Evolutionary conservation across 495 filamentous ascomycete genomes (phyloP).

Genomic region (Aspergillus affinis): DNA sequence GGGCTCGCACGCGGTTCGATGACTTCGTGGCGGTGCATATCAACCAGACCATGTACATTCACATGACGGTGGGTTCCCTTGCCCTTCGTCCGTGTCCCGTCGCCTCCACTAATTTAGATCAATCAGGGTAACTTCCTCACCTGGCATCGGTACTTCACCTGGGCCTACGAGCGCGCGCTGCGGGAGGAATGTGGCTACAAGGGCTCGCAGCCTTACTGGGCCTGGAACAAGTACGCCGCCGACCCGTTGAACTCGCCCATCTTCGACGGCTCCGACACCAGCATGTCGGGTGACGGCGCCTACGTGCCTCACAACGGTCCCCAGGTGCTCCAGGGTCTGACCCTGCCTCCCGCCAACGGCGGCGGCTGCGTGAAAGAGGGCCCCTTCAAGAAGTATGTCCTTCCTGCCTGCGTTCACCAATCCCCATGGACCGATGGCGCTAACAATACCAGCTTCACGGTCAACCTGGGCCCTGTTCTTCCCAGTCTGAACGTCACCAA

Average conservation of each 20-base stretch:
- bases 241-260: conserved; percentile 54
- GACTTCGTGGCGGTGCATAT: conserved; percentile 64
- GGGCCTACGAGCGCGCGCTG: conserved; percentile 61
- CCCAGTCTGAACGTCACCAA: conserved; percentile 14
- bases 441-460: conserved; percentile 11
- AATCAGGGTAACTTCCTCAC: conserved; percentile 56
- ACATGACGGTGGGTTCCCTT: conserved; percentile 58
- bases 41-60: conserved; percentile 53
- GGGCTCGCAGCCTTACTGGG: conserved; percentile 54
- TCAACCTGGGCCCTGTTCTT: conserved; percentile 48
- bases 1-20: conserved; percentile 55
- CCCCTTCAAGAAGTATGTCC: conserved; percentile 42
- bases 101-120: conserved; percentile 27
- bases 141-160: conserved; percentile 66
- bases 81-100: no score
- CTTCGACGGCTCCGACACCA: conserved; percentile 56
- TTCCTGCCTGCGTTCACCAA: no score
- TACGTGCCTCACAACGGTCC: conserved; percentile 33
- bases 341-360: conserved; percentile 45
- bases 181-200: conserved; percentile 65
- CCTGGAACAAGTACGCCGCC: conserved; percentile 54
- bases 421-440: no score
- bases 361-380: conserved; percentile 58
- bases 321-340: conserved; percentile 17
- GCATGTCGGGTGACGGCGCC: conserved; percentile 57